phyloP scores from a whole-genome alignment of 2,329 filamentous ascomycete species.

The Fusarium keratoplasticum region DNA sequence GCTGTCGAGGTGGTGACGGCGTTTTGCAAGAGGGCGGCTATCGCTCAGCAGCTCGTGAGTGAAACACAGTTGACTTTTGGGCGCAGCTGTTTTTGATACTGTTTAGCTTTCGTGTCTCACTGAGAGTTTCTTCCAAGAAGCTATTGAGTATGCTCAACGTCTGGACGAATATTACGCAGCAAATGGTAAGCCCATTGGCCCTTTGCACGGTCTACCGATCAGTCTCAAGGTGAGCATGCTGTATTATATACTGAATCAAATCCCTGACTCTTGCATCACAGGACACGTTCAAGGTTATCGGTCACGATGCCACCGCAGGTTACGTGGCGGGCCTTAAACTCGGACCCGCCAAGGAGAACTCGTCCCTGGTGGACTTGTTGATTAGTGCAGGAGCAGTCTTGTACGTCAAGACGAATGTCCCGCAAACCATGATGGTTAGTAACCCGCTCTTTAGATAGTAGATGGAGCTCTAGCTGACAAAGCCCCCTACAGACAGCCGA shows the following conservation, averaged over 20 bases:
- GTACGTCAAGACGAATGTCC: constrained; percentile 59
- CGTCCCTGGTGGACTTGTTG: constrained; percentile 38
- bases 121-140: constrained; percentile 1
- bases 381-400: constrained; percentile 38
- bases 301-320: constrained; percentile 32
- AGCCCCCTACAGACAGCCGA: constrained; percentile 28
- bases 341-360: constrained; percentile 19
- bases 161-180: background rate
- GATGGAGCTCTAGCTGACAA: too few relatives aligned
- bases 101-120: background rate
- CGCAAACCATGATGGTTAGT: constrained; percentile 70
- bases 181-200: background rate
- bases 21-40: background rate
- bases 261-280: background rate
- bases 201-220: constrained; percentile 26
- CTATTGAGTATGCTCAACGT: background rate
- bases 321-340: constrained; percentile 33
- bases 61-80: background rate
- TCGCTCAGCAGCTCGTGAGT: background rate
- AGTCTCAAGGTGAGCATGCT: constrained; percentile 23
- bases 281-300: constrained; percentile 36
- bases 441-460: background rate
- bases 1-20: background rate
- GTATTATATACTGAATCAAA: background rate
- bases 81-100: background rate